Conservation (phyloP, 2,329 filamentous ascomycete species). For the Fusarium illudens region DNA sequence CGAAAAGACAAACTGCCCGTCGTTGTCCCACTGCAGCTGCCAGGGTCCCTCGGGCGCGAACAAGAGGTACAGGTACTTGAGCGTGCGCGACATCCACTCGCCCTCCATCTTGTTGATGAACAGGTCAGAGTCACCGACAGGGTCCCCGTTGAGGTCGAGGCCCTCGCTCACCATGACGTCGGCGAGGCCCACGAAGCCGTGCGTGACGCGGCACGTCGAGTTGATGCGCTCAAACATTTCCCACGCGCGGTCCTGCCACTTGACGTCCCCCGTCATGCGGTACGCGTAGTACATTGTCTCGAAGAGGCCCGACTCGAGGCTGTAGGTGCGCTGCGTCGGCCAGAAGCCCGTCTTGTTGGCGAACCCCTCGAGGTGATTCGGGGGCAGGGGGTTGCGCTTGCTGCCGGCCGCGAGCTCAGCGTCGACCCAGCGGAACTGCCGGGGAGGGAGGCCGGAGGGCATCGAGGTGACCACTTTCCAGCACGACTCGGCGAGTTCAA, state of each 20-base stretch:
- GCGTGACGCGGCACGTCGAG: slow-evolving; percentile 66
- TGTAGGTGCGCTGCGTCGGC: slow-evolving; percentile 46
- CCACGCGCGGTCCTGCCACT: slow-evolving; percentile 88
- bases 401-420: slow-evolving; percentile 46
- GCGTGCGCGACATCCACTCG: slow-evolving; percentile 86
- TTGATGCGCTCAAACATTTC: slow-evolving; percentile 77
- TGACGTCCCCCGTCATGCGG: slow-evolving; percentile 75
- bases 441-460: slow-evolving; percentile 78
- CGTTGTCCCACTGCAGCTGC: slow-evolving; percentile 56
- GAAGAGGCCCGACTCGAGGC: slow-evolving; percentile 60
- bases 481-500: slow-evolving; percentile 76
- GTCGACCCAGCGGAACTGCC: slow-evolving; percentile 71
- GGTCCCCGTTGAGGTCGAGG: slow-evolving; percentile 44
- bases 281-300: slow-evolving; percentile 90
- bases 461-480: slow-evolving; percentile 76
- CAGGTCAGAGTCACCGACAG: slow-evolving; percentile 54
- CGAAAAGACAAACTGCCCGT: slow-evolving; percentile 61
- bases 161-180: slow-evolving; percentile 67
- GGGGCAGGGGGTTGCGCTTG: slow-evolving; percentile 52
- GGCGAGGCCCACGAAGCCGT: slow-evolving; percentile 71
- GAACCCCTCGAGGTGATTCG: slow-evolving; percentile 62
- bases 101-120: slow-evolving; percentile 80
- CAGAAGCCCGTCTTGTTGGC: slow-evolving; percentile 77
- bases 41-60: slow-evolving; percentile 66
- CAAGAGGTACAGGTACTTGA: slow-evolving; percentile 85